Conservation (phyloP, 768 basidiomycete species). For the Crassisporium funariophilum region DNA sequence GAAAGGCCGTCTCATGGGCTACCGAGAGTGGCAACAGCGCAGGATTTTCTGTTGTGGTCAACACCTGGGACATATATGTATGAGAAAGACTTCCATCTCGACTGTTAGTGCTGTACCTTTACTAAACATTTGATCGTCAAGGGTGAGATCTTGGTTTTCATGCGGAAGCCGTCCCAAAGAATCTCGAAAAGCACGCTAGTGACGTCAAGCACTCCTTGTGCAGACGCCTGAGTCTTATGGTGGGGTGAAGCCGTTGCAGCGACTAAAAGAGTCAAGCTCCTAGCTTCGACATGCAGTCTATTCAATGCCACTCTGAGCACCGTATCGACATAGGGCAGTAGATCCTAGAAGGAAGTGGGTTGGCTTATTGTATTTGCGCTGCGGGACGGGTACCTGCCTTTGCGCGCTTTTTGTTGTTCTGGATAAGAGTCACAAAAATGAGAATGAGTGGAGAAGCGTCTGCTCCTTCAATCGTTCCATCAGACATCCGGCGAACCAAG, state of each 20-base stretch:
- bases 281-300: constrained; percentile 47
- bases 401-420: constrained; percentile 63
- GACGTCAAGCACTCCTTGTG: constrained; percentile 32
- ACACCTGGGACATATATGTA: constrained; percentile 14
- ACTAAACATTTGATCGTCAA: constrained; percentile 51
- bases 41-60: constrained; percentile 31
- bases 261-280: constrained; percentile 48
- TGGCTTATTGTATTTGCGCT: too few species aligned
- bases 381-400: constrained; percentile 51
- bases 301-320: constrained; percentile 56
- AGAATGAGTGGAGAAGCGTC: constrained; percentile 60
- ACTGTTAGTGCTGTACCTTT: constrained; percentile 42
- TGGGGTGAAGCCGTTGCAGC: constrained; percentile 46
- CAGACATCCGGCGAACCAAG: constrained; percentile 59
- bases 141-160: constrained; percentile 53
- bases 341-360: constrained; percentile 42
- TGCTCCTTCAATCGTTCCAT: constrained; percentile 47
- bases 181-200: constrained; percentile 51
- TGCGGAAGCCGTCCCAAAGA: constrained; percentile 51
- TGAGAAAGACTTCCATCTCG: neutral
- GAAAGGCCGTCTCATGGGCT: constrained; percentile 35
- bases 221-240: constrained; percentile 34
- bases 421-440: constrained; percentile 53
- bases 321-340: constrained; percentile 60
- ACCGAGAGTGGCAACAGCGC: constrained; percentile 30